Conservation (phyloP, 805 yeast species). For the Candida montana region DNA sequence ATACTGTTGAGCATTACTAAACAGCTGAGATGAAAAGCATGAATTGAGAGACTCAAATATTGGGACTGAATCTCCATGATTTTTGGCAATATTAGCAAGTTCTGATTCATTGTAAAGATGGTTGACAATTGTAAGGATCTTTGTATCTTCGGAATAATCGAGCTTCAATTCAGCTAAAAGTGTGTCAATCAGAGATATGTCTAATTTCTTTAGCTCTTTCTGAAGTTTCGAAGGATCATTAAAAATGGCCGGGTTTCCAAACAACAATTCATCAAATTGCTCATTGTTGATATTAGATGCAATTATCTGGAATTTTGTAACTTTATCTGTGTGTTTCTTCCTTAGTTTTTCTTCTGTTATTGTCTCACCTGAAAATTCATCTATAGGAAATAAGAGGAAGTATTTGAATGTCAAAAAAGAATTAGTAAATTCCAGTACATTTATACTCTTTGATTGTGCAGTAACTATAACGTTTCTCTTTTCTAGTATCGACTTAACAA, state of each 20-base stretch:
- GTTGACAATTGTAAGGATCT: not conserved
- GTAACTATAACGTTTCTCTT: constrained; percentile 13
- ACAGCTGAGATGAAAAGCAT: not conserved
- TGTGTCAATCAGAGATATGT: not conserved
- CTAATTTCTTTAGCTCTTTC: not conserved
- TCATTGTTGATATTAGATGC: constrained; percentile 19
- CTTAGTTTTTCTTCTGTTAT: constrained; percentile 15
- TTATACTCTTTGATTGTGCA: not conserved
- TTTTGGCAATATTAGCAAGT: not conserved
- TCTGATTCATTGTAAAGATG: not conserved
- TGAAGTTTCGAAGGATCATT: not conserved
- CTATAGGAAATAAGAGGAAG: constrained; percentile 34
- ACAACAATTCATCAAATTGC: constrained; percentile 9
- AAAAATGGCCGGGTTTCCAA: not conserved
- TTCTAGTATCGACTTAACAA: constrained; percentile 27
- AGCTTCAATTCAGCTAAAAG: not conserved
- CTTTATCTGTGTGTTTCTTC: constrained; percentile 4
- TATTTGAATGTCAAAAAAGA: constrained; percentile 17
- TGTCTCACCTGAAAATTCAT: constrained; percentile 34
- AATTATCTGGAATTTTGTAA: constrained; percentile 22
- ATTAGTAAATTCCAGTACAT: not conserved
- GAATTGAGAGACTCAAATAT: not conserved
- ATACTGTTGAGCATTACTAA: not conserved
- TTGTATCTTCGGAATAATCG: not conserved
- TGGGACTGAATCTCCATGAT: not conserved